Conservation (phyloP, 306 rosid species). For the Abrus precatorius region DNA sequence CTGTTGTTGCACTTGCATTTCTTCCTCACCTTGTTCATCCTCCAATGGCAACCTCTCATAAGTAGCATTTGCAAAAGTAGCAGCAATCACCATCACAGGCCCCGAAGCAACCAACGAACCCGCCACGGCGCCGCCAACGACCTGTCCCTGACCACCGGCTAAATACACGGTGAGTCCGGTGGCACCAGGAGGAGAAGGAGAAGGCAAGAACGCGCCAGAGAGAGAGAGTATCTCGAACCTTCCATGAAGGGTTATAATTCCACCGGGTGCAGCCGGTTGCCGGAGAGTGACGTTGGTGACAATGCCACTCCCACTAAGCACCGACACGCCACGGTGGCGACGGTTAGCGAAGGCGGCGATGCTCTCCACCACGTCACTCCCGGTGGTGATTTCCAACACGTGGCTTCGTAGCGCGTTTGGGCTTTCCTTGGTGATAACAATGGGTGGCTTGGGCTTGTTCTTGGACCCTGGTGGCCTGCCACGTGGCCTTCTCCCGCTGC, state of each 20-base stretch:
- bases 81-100: constrained; percentile 85
- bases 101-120: constrained; percentile 85
- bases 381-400: constrained; percentile 76
- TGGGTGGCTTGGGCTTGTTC: constrained; percentile 81
- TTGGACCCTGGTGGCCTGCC: constrained; percentile 91
- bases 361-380: constrained; percentile 74
- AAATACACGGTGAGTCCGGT: constrained; percentile 75
- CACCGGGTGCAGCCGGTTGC: constrained; percentile 77
- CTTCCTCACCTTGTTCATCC: constrained; percentile 66
- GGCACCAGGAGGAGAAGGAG: constrained; percentile 80
- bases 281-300: constrained; percentile 80
- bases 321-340: constrained; percentile 81
- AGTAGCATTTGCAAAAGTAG: constrained; percentile 79
- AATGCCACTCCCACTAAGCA: constrained; percentile 84
- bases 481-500: constrained; percentile 71
- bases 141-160: constrained; percentile 90
- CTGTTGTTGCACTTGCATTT: constrained; percentile 59
- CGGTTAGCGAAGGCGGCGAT: constrained; percentile 76
- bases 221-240: constrained; percentile 86
- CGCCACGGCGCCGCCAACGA: constrained; percentile 81
- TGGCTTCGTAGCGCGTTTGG: constrained; percentile 88
- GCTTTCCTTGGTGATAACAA: constrained; percentile 73
- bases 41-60: constrained; percentile 77
- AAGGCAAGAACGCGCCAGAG: constrained; percentile 79
- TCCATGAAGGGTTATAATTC: constrained; percentile 70